A percentile compares a stretch with the other conserved stretches of the same genome.
These are phyloP conservation scores for Exophiala mesophila DNA, from an alignment of 2,329 filamentous ascomycete genomes.

Conservation along the genomic window DNA sequence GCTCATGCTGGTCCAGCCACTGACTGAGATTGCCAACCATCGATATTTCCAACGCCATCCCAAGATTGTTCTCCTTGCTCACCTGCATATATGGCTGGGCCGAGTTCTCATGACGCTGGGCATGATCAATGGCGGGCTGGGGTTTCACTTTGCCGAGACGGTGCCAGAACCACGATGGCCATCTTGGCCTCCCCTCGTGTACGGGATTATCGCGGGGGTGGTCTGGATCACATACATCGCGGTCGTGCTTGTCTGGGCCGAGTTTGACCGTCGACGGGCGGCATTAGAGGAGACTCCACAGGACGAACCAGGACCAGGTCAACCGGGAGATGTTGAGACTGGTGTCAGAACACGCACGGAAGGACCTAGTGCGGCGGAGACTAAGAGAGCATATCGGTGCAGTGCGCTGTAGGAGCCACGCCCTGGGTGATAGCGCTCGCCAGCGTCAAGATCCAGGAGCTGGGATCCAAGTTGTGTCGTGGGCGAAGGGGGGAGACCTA, in stretches of 20 bases:
- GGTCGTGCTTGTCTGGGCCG: constrained; percentile 15
- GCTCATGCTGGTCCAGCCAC: constrained; percentile 28
- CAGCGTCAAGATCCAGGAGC: too few species aligned
- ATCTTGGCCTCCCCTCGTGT: constrained; percentile 10
- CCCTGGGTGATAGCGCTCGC: too few species aligned
- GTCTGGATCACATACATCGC: constrained; percentile 19
- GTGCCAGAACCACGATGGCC: constrained; percentile 8
- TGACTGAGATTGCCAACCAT: constrained; percentile 28
- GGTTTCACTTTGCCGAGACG: constrained; percentile 32
- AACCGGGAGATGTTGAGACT: not conserved
- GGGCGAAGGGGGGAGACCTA: too few species aligned
- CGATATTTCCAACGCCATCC: constrained; percentile 43
- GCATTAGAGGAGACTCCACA: not conserved
- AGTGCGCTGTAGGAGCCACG: not conserved
- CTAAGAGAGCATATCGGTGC: not conserved
- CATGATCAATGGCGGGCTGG: constrained; percentile 53
- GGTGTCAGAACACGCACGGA: not conserved
- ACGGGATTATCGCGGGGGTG: constrained; percentile 12
- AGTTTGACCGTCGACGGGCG: constrained; percentile 7
- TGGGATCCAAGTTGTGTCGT: too few species aligned
- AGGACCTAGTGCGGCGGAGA: not conserved
- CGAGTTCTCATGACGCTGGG: constrained; percentile 47
- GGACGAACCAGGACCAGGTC: not conserved
- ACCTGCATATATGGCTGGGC: constrained; percentile 51
- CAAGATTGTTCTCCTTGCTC: constrained; percentile 20